phyloP scores from a whole-genome alignment of 2,329 filamentous ascomycete genomes.

The Sporothrix inflata region DNA sequence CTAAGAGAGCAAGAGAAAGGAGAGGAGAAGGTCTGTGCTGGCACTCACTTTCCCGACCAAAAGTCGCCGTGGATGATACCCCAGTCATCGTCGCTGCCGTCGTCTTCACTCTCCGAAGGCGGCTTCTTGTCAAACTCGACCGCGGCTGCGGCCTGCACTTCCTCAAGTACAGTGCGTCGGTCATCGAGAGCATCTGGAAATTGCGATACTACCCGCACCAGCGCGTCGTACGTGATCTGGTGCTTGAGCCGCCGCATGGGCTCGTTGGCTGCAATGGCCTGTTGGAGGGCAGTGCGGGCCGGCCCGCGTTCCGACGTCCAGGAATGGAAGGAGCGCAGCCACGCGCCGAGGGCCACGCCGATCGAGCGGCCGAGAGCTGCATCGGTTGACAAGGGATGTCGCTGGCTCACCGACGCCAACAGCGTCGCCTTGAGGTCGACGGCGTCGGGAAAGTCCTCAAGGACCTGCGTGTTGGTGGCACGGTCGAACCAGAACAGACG shows the following conservation, averaged over 20 bases:
- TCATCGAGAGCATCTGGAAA: conserved; percentile 30
- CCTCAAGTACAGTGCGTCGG: neutral
- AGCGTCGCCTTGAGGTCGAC: conserved; percentile 43
- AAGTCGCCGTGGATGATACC: conserved; percentile 12
- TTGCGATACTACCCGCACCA: conserved; percentile 41
- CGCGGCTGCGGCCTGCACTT: neutral
- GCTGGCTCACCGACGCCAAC: conserved; percentile 35
- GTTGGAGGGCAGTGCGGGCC: conserved; percentile 28
- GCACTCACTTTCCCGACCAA: conserved; percentile 10
- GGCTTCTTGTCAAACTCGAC: conserved; percentile 1
- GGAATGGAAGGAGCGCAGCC: conserved; percentile 5
- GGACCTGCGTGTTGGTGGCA: conserved; percentile 42
- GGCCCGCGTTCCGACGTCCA: conserved; percentile 1
- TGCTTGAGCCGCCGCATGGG: conserved; percentile 46
- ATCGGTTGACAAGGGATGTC: neutral
- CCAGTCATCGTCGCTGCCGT: neutral
- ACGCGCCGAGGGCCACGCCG: neutral
- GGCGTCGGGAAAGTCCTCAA: conserved; percentile 43
- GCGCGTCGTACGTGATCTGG: conserved; percentile 43
- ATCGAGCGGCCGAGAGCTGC: neutral
- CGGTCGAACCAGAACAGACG: conserved; percentile 41
- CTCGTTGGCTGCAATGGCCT: conserved; percentile 38
- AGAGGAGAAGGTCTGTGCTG: neutral
- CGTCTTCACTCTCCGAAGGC: neutral
- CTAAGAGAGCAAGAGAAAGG: no score